Conservation (phyloP, 768 basidiomycete species). For the Pleurotus tuoliensis region DNA sequence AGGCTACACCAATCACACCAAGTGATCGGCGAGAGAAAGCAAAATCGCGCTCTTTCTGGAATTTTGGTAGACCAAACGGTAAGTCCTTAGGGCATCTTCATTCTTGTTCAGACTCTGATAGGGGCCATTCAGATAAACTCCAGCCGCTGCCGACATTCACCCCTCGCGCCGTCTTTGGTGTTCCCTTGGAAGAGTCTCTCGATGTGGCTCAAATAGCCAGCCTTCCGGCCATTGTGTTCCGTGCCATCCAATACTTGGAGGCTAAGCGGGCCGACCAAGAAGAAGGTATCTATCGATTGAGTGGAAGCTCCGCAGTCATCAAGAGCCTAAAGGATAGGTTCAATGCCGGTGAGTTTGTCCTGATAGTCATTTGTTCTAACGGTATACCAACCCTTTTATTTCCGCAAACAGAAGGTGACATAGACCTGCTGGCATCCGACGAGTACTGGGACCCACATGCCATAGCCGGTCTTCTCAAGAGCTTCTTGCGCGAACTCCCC, state of each 20-base stretch:
- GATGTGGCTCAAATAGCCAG: conserved; percentile 86
- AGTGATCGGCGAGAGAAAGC: conserved; percentile 86
- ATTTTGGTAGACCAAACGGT: conserved; percentile 71
- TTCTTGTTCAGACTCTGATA: conserved; percentile 12
- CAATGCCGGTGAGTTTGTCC: conserved; percentile 64
- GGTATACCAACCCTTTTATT: conserved; percentile 8
- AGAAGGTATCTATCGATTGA: conserved; percentile 95
- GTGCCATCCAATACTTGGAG: conserved; percentile 93
- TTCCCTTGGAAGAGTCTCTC: conserved; percentile 82
- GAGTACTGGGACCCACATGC: conserved; percentile 99
- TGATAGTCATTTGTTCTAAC: conserved; percentile 7
- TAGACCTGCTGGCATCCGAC: conserved; percentile 81
- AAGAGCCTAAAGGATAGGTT: conserved; percentile 91
- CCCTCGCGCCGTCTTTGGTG: conserved; percentile 83
- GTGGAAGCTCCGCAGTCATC: conserved; percentile 93
- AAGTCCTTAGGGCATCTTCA: conserved; percentile 13
- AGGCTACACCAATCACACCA: conserved; percentile 29
- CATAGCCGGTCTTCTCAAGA: conserved; percentile 91
- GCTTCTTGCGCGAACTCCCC: conserved; percentile 90
- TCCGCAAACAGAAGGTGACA: conserved; percentile 78
- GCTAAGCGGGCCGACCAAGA: conserved; percentile 92
- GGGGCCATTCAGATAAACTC: conserved; percentile 17
- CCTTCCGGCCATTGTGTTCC: conserved; percentile 91
- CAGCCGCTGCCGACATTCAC: conserved; percentile 32
- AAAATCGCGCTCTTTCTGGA: conserved; percentile 92